Conservation (phyloP, 306 rosid species). For the Begonia peltatifolia region DNA sequence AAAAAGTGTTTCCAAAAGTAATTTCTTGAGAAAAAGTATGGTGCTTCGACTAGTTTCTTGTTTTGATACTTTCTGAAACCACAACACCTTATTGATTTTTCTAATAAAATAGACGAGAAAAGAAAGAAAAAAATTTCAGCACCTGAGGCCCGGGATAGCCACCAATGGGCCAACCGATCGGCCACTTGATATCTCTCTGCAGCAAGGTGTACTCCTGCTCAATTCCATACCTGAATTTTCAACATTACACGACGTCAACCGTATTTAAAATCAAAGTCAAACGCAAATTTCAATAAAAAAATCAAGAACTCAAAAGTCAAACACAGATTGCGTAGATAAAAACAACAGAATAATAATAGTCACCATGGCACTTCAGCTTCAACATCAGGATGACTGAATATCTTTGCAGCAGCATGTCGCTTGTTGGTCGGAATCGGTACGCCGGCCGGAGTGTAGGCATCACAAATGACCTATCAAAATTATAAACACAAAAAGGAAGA, state of each 20-base stretch:
- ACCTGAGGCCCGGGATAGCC: slow-evolving; percentile 61
- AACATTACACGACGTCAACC: neutral
- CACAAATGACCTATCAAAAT: slow-evolving; percentile 31
- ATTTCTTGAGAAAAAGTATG: too few species aligned
- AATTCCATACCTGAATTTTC: slow-evolving; percentile 17
- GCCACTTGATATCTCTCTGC: slow-evolving; percentile 41
- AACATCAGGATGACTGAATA: slow-evolving; percentile 46
- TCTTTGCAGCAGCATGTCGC: slow-evolving; percentile 39
- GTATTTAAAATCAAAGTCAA: too few species aligned
- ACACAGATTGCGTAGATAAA: neutral
- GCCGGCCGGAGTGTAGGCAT: slow-evolving; percentile 52
- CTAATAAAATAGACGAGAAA: neutral
- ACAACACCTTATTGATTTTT: too few species aligned
- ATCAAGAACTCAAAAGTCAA: too few species aligned
- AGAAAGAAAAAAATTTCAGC: neutral
- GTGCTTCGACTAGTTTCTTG: too few species aligned
- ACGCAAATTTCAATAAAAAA: too few species aligned
- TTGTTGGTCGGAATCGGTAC: slow-evolving; percentile 52
- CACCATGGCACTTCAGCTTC: slow-evolving; percentile 40
- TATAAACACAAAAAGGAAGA: neutral
- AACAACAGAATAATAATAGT: neutral
- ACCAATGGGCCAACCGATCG: slow-evolving; percentile 55
- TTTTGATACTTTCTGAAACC: too few species aligned
- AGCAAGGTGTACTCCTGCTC: slow-evolving; percentile 59
- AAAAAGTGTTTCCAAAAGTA: too few species aligned